These are phyloP conservation scores for Candida silvatica DNA, from an alignment of 805 yeast genomes.

Conservation along the genomic window DNA sequence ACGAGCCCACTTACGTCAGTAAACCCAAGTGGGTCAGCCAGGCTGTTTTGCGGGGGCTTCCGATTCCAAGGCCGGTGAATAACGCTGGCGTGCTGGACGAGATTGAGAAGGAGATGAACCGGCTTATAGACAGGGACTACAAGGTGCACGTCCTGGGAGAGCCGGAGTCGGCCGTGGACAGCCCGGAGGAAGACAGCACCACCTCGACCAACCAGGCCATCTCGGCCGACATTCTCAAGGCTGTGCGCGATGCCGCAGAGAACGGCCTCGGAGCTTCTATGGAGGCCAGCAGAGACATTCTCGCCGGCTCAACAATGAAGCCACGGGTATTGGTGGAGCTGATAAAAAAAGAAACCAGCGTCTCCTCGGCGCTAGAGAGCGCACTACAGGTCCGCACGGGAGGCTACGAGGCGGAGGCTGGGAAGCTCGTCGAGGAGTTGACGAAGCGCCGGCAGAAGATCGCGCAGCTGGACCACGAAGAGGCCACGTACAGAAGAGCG, in stretches of 20 bases:
- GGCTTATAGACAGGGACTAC: constrained; percentile 1
- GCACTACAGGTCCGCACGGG: background rate
- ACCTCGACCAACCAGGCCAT: no score
- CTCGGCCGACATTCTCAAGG: no score
- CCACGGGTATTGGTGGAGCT: constrained; percentile 1
- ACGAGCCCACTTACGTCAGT: no score
- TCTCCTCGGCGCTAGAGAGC: constrained; percentile 1
- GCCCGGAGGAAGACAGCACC: no score
- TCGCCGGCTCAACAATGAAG: no score
- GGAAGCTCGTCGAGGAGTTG: background rate
- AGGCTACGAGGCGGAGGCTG: background rate
- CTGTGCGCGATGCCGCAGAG: no score
- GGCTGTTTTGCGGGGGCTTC: background rate
- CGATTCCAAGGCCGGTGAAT: constrained; percentile 1
- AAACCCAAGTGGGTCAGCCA: no score
- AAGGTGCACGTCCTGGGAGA: background rate
- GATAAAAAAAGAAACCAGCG: constrained; percentile 1
- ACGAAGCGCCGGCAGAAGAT: background rate
- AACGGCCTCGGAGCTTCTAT: no score
- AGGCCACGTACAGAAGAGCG: background rate
- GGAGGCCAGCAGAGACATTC: no score
- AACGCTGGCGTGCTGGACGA: background rate
- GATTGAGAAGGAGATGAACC: background rate
- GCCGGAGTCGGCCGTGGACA: no score
- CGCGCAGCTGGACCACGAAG: constrained; percentile 1